Evolutionary conservation across 176 grass and related monocot genomes (phyloP).

Genomic region (Eleusine coracana): DNA sequence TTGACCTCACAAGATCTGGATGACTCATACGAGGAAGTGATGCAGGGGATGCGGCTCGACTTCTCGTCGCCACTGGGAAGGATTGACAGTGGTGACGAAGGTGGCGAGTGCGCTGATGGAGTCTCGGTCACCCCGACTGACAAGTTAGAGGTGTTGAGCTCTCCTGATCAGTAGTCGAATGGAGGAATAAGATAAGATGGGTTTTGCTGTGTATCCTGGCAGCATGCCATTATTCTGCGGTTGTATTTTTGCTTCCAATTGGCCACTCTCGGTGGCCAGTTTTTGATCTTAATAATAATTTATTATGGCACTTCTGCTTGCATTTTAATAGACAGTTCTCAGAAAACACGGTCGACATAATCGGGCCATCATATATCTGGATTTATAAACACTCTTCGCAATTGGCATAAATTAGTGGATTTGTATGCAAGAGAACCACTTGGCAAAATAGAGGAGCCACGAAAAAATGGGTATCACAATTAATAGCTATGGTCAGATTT

Average conservation of each 20-base stretch:
- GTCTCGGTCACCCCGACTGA: slow-evolving; percentile 37
- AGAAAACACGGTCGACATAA: neutral
- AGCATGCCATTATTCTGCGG: slow-evolving; percentile 20
- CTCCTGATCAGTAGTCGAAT: slow-evolving; percentile 9
- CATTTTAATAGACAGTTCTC: neutral
- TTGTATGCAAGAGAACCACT: too few relatives aligned
- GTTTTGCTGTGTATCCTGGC: slow-evolving; percentile 14
- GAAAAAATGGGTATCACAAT: slow-evolving; percentile 32
- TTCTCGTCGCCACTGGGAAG: slow-evolving; percentile 64
- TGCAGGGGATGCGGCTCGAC: slow-evolving; percentile 67
- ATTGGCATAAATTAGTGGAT: too few relatives aligned
- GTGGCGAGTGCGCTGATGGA: slow-evolving; percentile 26
- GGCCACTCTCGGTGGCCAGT: slow-evolving; percentile 25
- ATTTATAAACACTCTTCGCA: too few relatives aligned
- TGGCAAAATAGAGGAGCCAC: slow-evolving; percentile 8
- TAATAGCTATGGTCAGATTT: slow-evolving; percentile 37
- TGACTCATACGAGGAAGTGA: slow-evolving; percentile 69
- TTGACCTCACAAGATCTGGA: slow-evolving; percentile 76
- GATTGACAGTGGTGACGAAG: slow-evolving; percentile 34
- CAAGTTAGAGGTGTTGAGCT: slow-evolving; percentile 12
- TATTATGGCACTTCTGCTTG: neutral
- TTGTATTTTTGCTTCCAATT: slow-evolving; percentile 25
- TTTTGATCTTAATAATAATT: slow-evolving; percentile 27
- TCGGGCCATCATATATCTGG: too few relatives aligned
- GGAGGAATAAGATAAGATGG: slow-evolving; percentile 10